Percentiles rank a stretch among this genome's conserved stretches.
These are phyloP conservation scores for Aspergillus texensis DNA, from an alignment of 2,329 filamentous ascomycete genomes.

Conservation along the genomic window DNA sequence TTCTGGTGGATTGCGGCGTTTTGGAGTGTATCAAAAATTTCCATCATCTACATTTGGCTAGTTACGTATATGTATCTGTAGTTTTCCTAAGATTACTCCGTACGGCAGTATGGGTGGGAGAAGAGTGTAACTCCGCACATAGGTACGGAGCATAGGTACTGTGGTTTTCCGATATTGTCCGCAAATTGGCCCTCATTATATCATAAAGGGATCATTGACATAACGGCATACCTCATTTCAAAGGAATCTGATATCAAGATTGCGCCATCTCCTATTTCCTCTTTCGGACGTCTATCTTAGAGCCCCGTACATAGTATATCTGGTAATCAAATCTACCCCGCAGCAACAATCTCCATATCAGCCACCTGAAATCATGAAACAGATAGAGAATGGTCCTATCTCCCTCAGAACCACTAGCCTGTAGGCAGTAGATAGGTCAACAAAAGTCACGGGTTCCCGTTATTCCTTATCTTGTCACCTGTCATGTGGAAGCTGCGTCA, in stretches of 20 bases:
- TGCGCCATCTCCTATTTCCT: background rate
- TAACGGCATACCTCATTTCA: background rate
- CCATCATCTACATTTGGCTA: background rate
- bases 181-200: background rate
- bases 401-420: background rate
- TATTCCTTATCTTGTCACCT: background rate
- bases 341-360: background rate
- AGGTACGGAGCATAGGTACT: background rate
- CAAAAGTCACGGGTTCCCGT: background rate
- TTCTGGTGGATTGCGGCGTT: background rate
- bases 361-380: background rate
- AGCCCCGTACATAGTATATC: background rate
- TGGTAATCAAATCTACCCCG: background rate
- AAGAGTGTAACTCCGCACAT: background rate
- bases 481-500: background rate
- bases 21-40: background rate
- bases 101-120: background rate
- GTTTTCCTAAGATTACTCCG: background rate
- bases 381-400: background rate
- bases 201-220: background rate
- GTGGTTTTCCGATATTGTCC: background rate
- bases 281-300: background rate
- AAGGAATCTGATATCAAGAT: background rate
- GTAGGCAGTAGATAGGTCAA: background rate
- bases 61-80: background rate